phyloP scores from a whole-genome alignment of 2,329 filamentous ascomycete genomes.

The Coniosporium tulheliwenetii region DNA sequence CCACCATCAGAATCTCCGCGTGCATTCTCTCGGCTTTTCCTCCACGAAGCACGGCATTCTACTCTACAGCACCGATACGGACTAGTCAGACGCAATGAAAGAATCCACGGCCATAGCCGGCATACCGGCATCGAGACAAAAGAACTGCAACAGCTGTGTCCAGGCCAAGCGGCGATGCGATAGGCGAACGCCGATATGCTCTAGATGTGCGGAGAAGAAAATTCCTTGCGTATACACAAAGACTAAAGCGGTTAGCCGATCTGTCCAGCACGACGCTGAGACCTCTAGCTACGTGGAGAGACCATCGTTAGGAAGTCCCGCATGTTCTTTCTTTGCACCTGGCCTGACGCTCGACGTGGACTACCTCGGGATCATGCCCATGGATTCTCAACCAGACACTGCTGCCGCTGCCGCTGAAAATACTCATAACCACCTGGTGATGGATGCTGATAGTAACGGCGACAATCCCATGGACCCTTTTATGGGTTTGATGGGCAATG shows the following conservation, averaged over 20 bases:
- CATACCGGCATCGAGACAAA: slow-evolving; percentile 9
- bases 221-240: slow-evolving; percentile 15
- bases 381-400: background rate
- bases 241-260: slow-evolving; percentile 3
- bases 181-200: slow-evolving; percentile 20
- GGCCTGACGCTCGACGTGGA: background rate
- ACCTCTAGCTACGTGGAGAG: background rate
- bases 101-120: too few relatives aligned
- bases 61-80: too few relatives aligned
- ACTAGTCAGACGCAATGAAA: too few relatives aligned
- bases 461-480: too few relatives aligned
- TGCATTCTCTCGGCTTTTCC: too few relatives aligned
- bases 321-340: background rate
- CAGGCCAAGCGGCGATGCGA: slow-evolving; percentile 25
- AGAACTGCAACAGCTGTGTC: slow-evolving; percentile 23
- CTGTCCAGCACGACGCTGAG: slow-evolving; percentile 2
- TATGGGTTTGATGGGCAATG: too few relatives aligned
- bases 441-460: too few relatives aligned
- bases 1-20: too few relatives aligned
- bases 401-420: background rate
- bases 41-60: too few relatives aligned
- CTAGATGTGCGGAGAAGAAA: slow-evolving; percentile 21
- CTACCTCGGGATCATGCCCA: too few relatives aligned
- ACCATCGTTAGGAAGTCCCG: background rate
- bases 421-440: too few relatives aligned